These are phyloP conservation scores for Nemophila menziesii DNA, from an alignment of 257 asterid genomes.

Conservation along the genomic window DNA sequence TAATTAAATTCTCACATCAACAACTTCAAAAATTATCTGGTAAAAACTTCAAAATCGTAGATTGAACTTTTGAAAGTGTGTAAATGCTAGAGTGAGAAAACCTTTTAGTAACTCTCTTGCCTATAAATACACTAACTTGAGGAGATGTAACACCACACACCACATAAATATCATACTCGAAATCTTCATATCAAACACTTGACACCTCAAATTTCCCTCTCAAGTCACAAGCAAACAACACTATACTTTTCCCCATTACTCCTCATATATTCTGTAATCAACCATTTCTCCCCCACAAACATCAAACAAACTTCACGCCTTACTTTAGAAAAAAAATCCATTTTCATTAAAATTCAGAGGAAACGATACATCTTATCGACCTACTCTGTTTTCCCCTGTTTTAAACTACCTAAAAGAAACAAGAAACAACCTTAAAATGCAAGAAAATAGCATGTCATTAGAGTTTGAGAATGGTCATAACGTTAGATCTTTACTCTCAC, in stretches of 20 bases:
- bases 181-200: conserved; percentile 14
- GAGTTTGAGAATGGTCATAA: conserved; percentile 17
- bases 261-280: no score
- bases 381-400: conserved; percentile 7
- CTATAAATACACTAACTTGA: conserved; percentile 33
- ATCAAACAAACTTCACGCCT: no score
- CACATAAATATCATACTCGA: conserved; percentile 2
- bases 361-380: no score
- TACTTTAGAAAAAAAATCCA: conserved; percentile 9
- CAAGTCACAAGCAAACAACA: not conserved
- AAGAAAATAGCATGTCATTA: not conserved
- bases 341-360: no score
- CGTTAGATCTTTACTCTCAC: conserved; percentile 51
- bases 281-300: no score
- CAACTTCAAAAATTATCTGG: no score
- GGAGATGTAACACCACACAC: no score
- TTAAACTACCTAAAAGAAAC: conserved; percentile 2
- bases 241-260: not conserved
- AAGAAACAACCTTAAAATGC: conserved; percentile 17
- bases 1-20: no score
- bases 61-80: no score
- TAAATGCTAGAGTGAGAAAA: not conserved
- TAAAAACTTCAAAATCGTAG: no score
- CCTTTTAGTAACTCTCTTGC: conserved; percentile 7
- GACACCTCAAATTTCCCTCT: not conserved